Evolutionary conservation across 2,329 filamentous ascomycete species (phyloP).

Genomic region (Pseudogymnoascus sp.): DNA sequence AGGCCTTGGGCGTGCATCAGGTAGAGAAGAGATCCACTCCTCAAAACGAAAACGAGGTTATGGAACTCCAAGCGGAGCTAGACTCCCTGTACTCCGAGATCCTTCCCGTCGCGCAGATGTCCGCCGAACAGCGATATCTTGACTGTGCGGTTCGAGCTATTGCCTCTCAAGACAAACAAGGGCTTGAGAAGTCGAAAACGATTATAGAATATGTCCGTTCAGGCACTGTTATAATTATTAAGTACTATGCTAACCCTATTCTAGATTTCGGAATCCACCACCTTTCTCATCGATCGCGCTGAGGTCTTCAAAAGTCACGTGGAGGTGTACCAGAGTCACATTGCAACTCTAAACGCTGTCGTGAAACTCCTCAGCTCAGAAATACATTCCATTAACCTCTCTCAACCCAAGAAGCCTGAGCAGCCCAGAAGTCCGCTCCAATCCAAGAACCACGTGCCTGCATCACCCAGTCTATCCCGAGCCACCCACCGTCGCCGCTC

Average conservation of each 20-base stretch:
- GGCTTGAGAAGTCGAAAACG: conserved; percentile 35
- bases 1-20: conserved; percentile 29
- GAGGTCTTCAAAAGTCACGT: conserved; percentile 34
- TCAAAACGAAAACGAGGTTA: conserved; percentile 33
- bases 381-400: conserved; percentile 21
- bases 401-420: conserved; percentile 11
- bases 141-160: conserved; percentile 47
- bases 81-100: conserved; percentile 64
- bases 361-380: conserved; percentile 37
- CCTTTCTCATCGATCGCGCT: conserved; percentile 41
- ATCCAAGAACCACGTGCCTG: conserved; percentile 16
- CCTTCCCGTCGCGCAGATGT: conserved; percentile 61
- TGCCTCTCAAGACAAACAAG: conserved; percentile 35
- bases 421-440: conserved; percentile 11
- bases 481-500: conserved; percentile 20
- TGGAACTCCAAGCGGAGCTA: conserved; percentile 51
- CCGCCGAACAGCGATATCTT: conserved; percentile 57
- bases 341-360: conserved; percentile 32
- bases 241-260: neutral
- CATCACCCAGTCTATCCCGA: conserved; percentile 23
- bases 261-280: conserved; percentile 44
- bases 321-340: conserved; percentile 39
- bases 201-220: conserved; percentile 43
- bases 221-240: neutral
- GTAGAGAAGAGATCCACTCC: neutral